A percentile compares a stretch with the other conserved stretches of the same genome.
phyloP scores from a whole-genome alignment of 257 asterid genomes.

The Cordia subcordata region DNA sequence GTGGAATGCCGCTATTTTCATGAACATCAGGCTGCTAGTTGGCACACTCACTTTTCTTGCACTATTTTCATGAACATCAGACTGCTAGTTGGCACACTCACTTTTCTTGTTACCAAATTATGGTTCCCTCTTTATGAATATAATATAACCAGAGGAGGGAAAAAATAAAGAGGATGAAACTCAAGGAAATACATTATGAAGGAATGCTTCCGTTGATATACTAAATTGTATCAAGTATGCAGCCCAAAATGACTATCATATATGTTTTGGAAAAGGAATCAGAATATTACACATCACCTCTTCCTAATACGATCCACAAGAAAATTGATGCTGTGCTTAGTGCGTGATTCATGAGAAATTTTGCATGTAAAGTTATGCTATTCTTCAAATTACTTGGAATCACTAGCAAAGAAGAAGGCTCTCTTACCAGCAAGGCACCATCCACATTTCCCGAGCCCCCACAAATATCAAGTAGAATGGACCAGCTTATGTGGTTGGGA shows the following conservation, averaged over 20 bases:
- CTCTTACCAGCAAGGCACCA: slow-evolving; percentile 63
- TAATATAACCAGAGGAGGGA: too few species aligned
- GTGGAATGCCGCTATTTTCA: too few species aligned
- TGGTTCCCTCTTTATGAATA: too few species aligned
- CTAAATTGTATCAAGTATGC: not conserved
- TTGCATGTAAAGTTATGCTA: not conserved
- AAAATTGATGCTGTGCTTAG: not conserved
- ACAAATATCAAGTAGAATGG: slow-evolving; percentile 70
- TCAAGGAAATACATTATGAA: not conserved
- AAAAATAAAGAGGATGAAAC: not conserved
- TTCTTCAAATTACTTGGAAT: not conserved
- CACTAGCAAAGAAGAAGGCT: slow-evolving; percentile 9
- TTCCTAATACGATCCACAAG: not conserved
- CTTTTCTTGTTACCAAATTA: too few species aligned
- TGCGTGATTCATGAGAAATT: not conserved
- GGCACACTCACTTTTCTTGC: too few species aligned
- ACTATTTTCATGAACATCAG: too few species aligned
- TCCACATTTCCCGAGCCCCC: slow-evolving; percentile 61
- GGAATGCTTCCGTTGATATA: too few species aligned
- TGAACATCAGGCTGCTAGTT: too few species aligned
- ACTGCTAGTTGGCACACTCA: too few species aligned
- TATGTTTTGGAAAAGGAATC: too few species aligned
- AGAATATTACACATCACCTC: too few species aligned
- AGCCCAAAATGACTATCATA: too few species aligned
- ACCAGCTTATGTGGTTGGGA: slow-evolving; percentile 88